Conservation (phyloP, 805 yeast species). For the Zygoascus flipseniorum region DNA sequence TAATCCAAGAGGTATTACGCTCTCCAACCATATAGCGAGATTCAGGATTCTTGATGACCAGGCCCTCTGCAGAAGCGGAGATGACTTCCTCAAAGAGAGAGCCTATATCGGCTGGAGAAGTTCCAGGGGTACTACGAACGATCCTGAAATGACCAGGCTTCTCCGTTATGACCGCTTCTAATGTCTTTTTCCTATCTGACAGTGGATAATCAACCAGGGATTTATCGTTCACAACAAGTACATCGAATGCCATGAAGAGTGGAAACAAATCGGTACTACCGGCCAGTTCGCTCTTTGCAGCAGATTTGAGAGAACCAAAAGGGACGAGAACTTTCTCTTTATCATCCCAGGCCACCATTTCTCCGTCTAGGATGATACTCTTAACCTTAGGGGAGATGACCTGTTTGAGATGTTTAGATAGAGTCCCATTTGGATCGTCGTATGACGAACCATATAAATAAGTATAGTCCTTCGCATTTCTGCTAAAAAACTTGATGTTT, state of each 20-base stretch:
- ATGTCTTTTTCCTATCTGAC: constrained; percentile 43
- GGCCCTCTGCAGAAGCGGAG: constrained; percentile 63
- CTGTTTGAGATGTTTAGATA: constrained; percentile 44
- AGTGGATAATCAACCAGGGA: constrained; percentile 51
- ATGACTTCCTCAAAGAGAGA: constrained; percentile 50
- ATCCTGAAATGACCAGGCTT: constrained; percentile 21
- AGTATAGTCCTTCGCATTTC: constrained; percentile 69
- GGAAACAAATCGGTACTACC: constrained; percentile 22
- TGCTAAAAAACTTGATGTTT: constrained; percentile 44
- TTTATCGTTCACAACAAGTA: constrained; percentile 58
- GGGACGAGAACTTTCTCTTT: constrained; percentile 47
- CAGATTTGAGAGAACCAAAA: constrained; percentile 68
- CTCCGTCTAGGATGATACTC: constrained; percentile 68
- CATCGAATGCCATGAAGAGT: constrained; percentile 52
- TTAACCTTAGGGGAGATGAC: constrained; percentile 26
- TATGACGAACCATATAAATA: constrained; percentile 52
- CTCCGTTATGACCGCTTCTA: constrained; percentile 40
- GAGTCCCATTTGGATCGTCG: constrained; percentile 36
- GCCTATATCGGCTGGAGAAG: constrained; percentile 45
- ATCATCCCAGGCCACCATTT: constrained; percentile 83
- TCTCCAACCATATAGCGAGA: constrained; percentile 55
- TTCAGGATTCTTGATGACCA: constrained; percentile 59
- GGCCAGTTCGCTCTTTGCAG: constrained; percentile 49
- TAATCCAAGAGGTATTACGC: constrained; percentile 66
- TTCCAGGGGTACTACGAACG: constrained; percentile 32